phyloP scores from a whole-genome alignment of 768 basidiomycete genomes.

The Hypholoma sublateritium region DNA sequence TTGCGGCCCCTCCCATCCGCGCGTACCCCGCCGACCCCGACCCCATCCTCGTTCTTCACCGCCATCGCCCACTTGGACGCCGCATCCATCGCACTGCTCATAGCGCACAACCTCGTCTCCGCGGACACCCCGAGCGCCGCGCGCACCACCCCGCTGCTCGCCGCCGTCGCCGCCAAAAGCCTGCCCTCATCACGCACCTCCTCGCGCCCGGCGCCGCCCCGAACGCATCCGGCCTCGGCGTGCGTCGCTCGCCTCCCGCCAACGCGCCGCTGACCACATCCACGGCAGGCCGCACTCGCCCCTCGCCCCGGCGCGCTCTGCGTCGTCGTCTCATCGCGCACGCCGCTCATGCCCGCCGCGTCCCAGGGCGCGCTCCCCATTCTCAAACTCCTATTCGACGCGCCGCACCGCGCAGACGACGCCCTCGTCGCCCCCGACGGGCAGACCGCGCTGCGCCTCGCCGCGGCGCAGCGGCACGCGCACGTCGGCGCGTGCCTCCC shows the following conservation, averaged over 20 bases:
- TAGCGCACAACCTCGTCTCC: slow-evolving; percentile 9
- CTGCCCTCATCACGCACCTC: slow-evolving; percentile 1
- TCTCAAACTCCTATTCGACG: slow-evolving; percentile 8
- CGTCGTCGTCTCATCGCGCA: slow-evolving; percentile 2
- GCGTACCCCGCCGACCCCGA: too few relatives aligned
- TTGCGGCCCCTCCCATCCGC: too few relatives aligned
- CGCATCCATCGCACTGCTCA: background rate
- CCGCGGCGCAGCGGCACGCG: slow-evolving; percentile 3
- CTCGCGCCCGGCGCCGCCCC: slow-evolving; percentile 9
- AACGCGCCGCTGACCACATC: too few relatives aligned
- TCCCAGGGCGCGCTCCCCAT: slow-evolving; percentile 6
- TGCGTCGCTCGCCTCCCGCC: too few relatives aligned
- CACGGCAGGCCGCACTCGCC: too few relatives aligned
- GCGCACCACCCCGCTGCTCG: background rate
- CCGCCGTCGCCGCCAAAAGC: background rate
- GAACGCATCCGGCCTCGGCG: slow-evolving; percentile 4
- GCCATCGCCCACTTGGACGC: too few relatives aligned
- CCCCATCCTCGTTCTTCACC: too few relatives aligned
- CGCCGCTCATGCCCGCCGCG: slow-evolving; percentile 10
- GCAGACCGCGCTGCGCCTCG: slow-evolving; percentile 10
- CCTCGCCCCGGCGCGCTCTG: too few relatives aligned
- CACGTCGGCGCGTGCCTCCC: slow-evolving; percentile 11
- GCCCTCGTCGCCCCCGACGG: slow-evolving; percentile 12
- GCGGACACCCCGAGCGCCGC: slow-evolving; percentile 4
- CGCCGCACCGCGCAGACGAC: slow-evolving; percentile 10